Conservation (phyloP, 148 eudicot genomes). For the Polygonum maritimum region DNA sequence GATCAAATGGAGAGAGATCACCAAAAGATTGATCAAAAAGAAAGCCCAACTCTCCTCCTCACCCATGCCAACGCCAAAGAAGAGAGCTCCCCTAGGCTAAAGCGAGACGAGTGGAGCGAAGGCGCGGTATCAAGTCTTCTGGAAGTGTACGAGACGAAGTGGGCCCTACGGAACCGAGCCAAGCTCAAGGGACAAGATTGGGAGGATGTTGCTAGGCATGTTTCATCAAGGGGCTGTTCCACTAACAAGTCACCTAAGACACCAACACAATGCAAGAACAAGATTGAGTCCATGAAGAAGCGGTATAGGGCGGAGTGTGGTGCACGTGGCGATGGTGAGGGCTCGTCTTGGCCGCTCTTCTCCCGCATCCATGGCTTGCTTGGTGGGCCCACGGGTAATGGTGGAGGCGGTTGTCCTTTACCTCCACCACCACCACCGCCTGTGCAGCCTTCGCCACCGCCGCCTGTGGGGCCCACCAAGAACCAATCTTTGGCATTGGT, state of each 20-base stretch:
- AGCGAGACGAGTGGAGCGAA: slow-evolving; percentile 95
- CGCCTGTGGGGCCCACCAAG: slow-evolving; percentile 4
- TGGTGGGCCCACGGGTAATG: slow-evolving; percentile 37
- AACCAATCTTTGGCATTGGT: background rate
- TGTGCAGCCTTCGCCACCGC: background rate
- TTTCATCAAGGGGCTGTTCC: slow-evolving; percentile 36
- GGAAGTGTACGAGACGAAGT: slow-evolving; percentile 79
- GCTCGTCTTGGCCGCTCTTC: slow-evolving; percentile 79
- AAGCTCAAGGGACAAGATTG: slow-evolving; percentile 91
- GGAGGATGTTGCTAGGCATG: slow-evolving; percentile 83
- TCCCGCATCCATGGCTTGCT: slow-evolving; percentile 55
- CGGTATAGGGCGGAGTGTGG: slow-evolving; percentile 83
- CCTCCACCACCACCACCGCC: slow-evolving; percentile 9
- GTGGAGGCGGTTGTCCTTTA: slow-evolving; percentile 2
- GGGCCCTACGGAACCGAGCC: slow-evolving; percentile 77
- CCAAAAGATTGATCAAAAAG: background rate
- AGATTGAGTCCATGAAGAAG: slow-evolving; percentile 96
- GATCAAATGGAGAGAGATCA: slow-evolving; percentile 5
- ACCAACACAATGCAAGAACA: slow-evolving; percentile 89
- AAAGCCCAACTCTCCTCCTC: background rate
- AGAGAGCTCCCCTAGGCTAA: slow-evolving; percentile 31
- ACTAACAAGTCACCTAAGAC: slow-evolving; percentile 71
- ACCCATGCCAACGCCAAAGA: background rate
- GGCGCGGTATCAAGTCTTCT: slow-evolving; percentile 69
- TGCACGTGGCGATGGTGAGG: slow-evolving; percentile 21